Evolutionary conservation across 2,329 filamentous ascomycete genomes (phyloP), one percentile per base, ranked within the genome.

Genomic region (Triangularia setosa): DNA sequence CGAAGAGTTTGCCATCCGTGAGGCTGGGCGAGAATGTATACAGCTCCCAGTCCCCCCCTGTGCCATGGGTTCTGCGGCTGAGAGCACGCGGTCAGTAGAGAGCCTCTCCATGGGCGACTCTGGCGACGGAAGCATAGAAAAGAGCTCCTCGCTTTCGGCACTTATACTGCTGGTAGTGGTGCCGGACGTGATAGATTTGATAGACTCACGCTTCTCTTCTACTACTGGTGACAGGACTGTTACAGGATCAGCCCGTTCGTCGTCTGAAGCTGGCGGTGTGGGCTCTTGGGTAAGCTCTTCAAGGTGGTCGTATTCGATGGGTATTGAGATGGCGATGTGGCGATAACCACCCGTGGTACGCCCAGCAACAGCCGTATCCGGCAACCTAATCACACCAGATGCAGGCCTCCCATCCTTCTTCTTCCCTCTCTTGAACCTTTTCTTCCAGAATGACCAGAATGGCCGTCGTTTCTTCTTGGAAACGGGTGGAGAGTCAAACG

Each of bases 251-350:
- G 68, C 65, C 58, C 68, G 66, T 18, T 48, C 40, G 40, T 21
- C 40, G 7, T 48, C 40, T 48, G 40, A 48, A 48, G 40, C n/a
- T 6, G 40, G 40, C 8, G 40, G 40, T 18, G 18, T 48, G 7
- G 64, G 60, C 54, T 70, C 65, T 30, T 61, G 55, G 1, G 67
- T 64, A 25, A 44, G 18, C 11, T 71, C 67, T 2, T 76, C 77
- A 53, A 81, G 74, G 23, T 83, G 79, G 4, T 79, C 80, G 64
- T 83, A 75, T 67, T 84, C 79, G 12, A 81, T 65, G 1, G 85
- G 85, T 54, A 87, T 86, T 0, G 84, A 86, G 60, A 87, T 87
- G 64, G 84, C 83, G 67, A 88, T 87, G 69, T 87, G 82, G 4
- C 83, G 79, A 70, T 84, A 78, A 1, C 85, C 85, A 2, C 77